Evolutionary conservation across 805 yeast species (phyloP), one percentile per base, ranked within the genome.

Genomic region (Ogataea angusta): DNA sequence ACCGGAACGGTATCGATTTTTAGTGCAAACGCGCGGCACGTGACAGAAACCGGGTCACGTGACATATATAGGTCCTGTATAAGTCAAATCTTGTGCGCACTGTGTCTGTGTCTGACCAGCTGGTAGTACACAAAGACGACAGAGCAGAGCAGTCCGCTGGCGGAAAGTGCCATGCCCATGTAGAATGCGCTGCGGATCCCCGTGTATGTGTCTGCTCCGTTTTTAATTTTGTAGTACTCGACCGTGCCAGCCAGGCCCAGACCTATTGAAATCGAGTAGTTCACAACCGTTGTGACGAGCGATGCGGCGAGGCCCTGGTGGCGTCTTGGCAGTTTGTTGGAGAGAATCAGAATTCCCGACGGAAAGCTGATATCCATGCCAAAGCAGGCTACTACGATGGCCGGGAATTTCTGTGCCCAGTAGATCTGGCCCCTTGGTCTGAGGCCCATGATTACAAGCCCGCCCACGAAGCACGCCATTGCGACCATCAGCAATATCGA

Each of bases 331-430:
- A 84, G 64, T 34, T 64, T 65, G 45, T 78, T 79, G 6, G 82
- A 73, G 30, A 84, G 58, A 10, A 81, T 70, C 35, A 84, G 68
- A 0, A 88, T 76, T 0, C 85, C 80, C 1, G 90, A 81, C 0
- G 93, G 91, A 59, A 83, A 85, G 19, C 85, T 78, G 57, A 80
- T 64, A 57, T 85, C 91, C 89, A 85, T 82, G 2, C 88, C 95
- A 69, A 80, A 81, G 10, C 80, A 73, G 5, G 77, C 62, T 5
- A 84, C 61, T 13, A 79, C 49, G 68, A 75, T 67, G 22, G 75
- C 71, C 3, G 82, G 79, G 52, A 85, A 70, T 2, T 75, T 59
- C 53, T 78, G 69, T 6, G 71, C 66, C 73, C 78, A 85, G 54
- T 72, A 85, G 0, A 75, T 65, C 55, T 83, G 85, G 38, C 73